These are phyloP conservation scores for Posidonia australis DNA, from an alignment of 106 monocot genomes.

Conservation along the genomic window DNA sequence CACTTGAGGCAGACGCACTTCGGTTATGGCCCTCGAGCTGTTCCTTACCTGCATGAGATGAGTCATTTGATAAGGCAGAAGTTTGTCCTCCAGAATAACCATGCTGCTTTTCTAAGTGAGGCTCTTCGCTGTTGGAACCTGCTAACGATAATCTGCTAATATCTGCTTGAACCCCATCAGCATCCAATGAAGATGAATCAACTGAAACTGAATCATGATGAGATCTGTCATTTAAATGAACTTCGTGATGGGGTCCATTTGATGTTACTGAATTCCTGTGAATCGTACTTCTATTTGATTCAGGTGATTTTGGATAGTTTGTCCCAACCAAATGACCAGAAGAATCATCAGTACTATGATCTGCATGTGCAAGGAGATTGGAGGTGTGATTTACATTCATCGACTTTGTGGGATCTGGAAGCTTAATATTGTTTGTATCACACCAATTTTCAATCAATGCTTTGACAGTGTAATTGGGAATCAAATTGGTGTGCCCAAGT, in stretches of 20 bases:
- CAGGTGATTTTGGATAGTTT: conserved; percentile 24
- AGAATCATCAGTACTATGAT: conserved; percentile 25
- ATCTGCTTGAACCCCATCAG: conserved; percentile 29
- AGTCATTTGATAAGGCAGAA: conserved; percentile 19
- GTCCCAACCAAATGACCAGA: background rate
- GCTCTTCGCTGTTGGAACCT: conserved; percentile 21
- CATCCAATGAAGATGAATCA: conserved; percentile 12
- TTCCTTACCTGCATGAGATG: conserved; percentile 10
- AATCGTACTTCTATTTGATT: conserved; percentile 11
- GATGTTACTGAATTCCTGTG: conserved; percentile 16
- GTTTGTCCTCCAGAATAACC: conserved; percentile 20
- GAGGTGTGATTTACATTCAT: conserved; percentile 27
- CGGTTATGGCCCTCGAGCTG: conserved; percentile 24
- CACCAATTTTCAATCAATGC: conserved; percentile 93
- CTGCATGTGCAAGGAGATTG: conserved; percentile 16
- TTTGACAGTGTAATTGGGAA: conserved; percentile 96
- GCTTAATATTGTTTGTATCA: conserved; percentile 75
- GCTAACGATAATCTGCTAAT: conserved; percentile 13
- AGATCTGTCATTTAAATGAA: background rate
- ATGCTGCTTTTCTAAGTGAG: conserved; percentile 15
- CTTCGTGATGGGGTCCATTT: conserved; percentile 32
- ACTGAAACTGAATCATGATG: background rate
- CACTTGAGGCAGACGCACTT: conserved; percentile 29
- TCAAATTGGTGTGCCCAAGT: conserved; percentile 73
- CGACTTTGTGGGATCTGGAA: conserved; percentile 57